Conservation (phyloP, 2,329 filamentous ascomycete genomes). For the Diaporthe vaccinii region DNA sequence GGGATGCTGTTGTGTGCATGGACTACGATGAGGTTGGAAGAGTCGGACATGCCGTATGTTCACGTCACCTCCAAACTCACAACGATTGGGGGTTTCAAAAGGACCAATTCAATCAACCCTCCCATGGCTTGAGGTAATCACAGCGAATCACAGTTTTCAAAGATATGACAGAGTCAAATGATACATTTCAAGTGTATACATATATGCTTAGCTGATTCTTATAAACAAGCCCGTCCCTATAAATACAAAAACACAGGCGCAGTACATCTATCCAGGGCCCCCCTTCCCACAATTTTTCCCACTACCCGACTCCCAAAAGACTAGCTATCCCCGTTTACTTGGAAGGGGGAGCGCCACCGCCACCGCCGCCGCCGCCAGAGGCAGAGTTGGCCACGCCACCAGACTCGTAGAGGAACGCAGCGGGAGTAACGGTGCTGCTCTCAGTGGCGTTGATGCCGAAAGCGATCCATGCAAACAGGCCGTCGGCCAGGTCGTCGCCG, state of each 20-base stretch:
- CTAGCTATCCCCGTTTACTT: neutral
- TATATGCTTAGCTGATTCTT: neutral
- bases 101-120: neutral
- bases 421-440: slow-evolving; percentile 45
- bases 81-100: neutral
- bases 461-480: slow-evolving; percentile 49
- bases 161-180: neutral
- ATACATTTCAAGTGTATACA: neutral
- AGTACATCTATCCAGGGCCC: neutral
- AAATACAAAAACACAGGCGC: neutral
- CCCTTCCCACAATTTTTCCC: neutral
- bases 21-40: neutral
- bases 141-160: neutral
- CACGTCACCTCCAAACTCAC: neutral
- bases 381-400: slow-evolving; percentile 35
- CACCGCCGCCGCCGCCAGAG: neutral
- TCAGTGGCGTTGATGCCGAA: slow-evolving; percentile 48
- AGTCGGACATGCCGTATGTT: neutral
- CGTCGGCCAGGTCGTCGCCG: slow-evolving; percentile 46
- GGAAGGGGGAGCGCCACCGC: neutral
- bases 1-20: neutral
- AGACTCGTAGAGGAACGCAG: slow-evolving; percentile 43
- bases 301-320: neutral
- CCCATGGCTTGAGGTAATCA: neutral
- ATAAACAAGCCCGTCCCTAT: neutral